Percentiles rank a stretch among this genome's conserved stretches.
Conservation (phyloP, 768 basidiomycete species). For the Dacryopinax primogenitus region DNA sequence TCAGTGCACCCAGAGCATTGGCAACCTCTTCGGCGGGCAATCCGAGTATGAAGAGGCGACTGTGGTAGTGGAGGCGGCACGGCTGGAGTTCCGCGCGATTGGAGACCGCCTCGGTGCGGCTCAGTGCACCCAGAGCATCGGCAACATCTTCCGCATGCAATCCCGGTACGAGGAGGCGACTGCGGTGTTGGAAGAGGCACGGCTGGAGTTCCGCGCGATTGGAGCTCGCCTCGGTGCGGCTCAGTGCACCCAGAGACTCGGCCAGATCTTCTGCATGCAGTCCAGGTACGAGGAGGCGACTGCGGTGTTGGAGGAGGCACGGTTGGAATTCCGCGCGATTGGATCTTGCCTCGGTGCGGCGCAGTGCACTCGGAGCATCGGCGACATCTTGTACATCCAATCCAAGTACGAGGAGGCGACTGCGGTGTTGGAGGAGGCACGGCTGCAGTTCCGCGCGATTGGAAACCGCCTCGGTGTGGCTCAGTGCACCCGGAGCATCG, state of each 20-base stretch:
- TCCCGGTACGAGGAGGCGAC: not conserved
- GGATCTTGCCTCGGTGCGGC: not conserved
- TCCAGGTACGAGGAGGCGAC: not conserved
- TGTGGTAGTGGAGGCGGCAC: no score
- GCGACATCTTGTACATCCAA: no score
- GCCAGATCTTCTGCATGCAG: not conserved
- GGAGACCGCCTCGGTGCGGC: not conserved
- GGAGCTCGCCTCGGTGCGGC: not conserved
- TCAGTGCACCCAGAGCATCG: not conserved
- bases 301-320: not conserved
- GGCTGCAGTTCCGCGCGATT: no score
- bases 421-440: no score
- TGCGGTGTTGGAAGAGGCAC: not conserved
- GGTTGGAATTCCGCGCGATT: not conserved
- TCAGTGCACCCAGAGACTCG: not conserved
- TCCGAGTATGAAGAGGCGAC: no score
- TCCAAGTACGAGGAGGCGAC: no score
- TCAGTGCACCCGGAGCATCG: no score
- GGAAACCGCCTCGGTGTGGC: no score
- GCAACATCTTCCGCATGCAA: not conserved
- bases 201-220: not conserved
- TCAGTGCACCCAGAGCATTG: not conserved
- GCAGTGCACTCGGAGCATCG: not conserved
- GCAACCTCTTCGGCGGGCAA: no score
- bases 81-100: no score